Evolutionary conservation across 176 grass and related monocot genomes (phyloP).

Genomic region (Juncus effusus): DNA sequence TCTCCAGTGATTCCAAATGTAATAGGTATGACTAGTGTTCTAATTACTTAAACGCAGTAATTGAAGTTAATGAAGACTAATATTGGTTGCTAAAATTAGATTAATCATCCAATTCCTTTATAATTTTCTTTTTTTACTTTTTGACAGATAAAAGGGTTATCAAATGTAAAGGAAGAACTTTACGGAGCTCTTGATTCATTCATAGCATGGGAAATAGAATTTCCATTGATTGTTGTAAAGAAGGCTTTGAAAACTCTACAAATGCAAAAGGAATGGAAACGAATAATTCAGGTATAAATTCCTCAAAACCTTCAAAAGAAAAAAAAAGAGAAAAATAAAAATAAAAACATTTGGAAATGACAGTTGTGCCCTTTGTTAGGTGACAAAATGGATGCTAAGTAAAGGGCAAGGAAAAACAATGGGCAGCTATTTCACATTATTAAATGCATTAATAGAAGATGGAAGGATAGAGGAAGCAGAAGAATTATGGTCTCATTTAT

Average conservation of each 20-base stretch:
- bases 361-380: conserved; percentile 37
- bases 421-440: conserved; percentile 82
- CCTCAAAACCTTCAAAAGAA: neutral
- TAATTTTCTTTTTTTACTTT: neutral
- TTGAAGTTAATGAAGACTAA: no score
- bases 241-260: conserved; percentile 86
- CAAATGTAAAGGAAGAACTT: conserved; percentile 95
- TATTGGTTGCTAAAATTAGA: no score
- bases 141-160: conserved; percentile 68
- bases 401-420: conserved; percentile 99
- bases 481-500: conserved; percentile 79
- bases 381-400: conserved; percentile 98
- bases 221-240: conserved; percentile 93
- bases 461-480: conserved; percentile 77
- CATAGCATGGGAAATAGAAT: conserved; percentile 96
- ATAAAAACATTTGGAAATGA: conserved; percentile 5
- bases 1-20: no score
- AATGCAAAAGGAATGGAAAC: conserved; percentile 89
- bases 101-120: neutral
- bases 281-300: conserved; percentile 75
- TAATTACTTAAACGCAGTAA: no score
- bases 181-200: conserved; percentile 96
- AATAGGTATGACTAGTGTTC: no score
- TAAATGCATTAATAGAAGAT: conserved; percentile 88
- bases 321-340: conserved; percentile 3